phyloP scores from a whole-genome alignment of 164 flowering plant species.

The Nelumbo lutea region DNA sequence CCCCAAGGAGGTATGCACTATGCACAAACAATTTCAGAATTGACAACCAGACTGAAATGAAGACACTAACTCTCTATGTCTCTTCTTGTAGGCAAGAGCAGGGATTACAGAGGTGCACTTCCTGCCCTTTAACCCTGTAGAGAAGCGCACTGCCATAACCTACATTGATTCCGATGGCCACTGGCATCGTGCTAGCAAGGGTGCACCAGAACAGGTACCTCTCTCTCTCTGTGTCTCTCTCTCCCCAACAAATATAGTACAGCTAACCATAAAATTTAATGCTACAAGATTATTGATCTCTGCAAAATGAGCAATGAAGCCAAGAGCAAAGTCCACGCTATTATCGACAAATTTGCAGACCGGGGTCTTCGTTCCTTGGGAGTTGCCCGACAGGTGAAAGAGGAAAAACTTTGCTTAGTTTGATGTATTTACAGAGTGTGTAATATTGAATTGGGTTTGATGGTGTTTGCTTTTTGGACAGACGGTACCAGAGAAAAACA shows the following conservation, averaged over 20 bases:
- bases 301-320: slow-evolving; percentile 17
- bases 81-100: slow-evolving; percentile 54
- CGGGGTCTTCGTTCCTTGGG: slow-evolving; percentile 33
- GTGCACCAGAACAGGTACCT: slow-evolving; percentile 79
- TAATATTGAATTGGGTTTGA: too few species aligned
- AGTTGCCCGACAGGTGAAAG: slow-evolving; percentile 23
- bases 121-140: slow-evolving; percentile 78
- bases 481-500: slow-evolving; percentile 28
- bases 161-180: slow-evolving; percentile 47
- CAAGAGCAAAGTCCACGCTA: slow-evolving; percentile 22
- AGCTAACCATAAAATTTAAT: too few species aligned
- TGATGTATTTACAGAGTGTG: too few species aligned
- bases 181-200: slow-evolving; percentile 80
- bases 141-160: slow-evolving; percentile 79
- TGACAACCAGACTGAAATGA: too few species aligned
- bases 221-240: too few species aligned
- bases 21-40: too few species aligned
- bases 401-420: too few species aligned
- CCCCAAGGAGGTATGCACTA: slow-evolving; percentile 55
- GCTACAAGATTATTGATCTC: slow-evolving; percentile 25
- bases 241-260: slow-evolving; percentile 56
- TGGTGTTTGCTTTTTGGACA: background rate
- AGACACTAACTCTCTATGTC: too few species aligned
- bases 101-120: slow-evolving; percentile 72
- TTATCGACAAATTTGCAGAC: slow-evolving; percentile 5